Conservation (phyloP, 2,329 filamentous ascomycete genomes). For the Sporothrix protearum region DNA sequence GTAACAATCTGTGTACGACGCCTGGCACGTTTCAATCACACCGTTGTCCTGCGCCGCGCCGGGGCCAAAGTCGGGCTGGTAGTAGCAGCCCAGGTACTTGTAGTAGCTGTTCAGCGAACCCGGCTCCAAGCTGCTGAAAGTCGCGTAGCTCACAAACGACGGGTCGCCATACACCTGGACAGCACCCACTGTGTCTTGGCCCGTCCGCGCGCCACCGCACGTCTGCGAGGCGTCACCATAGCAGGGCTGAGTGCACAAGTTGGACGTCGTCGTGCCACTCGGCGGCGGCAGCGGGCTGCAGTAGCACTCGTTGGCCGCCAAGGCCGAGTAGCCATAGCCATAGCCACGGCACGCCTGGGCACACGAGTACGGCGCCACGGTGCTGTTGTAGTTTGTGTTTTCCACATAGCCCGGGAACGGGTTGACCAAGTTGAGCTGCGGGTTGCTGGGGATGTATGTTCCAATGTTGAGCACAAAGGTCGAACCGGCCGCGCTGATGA, state of each 20-base stretch:
- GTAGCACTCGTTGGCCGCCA: neutral
- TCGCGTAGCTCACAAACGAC: neutral
- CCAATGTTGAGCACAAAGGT: neutral
- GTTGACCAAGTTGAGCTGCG: neutral
- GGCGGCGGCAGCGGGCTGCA: neutral
- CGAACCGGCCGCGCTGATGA: neutral
- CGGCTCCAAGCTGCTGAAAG: neutral
- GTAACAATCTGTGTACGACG: neutral
- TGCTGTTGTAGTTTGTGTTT: neutral
- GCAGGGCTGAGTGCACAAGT: neutral
- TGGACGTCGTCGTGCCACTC: neutral
- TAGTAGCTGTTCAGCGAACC: neutral
- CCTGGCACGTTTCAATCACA: neutral
- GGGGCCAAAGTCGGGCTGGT: neutral
- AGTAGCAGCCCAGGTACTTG: neutral
- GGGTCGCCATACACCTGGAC: neutral
- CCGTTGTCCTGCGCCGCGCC: neutral
- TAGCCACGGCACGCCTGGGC: neutral
- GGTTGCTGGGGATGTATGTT: neutral
- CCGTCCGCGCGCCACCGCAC: neutral
- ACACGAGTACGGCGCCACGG: neutral
- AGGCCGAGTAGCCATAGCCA: neutral
- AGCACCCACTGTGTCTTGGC: neutral
- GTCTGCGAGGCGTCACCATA: neutral
- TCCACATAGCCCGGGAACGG: neutral